Evolutionary conservation across 192 early-diverging fungal genomes (phyloP).

Genomic region (Mycoemilia scoparia): DNA sequence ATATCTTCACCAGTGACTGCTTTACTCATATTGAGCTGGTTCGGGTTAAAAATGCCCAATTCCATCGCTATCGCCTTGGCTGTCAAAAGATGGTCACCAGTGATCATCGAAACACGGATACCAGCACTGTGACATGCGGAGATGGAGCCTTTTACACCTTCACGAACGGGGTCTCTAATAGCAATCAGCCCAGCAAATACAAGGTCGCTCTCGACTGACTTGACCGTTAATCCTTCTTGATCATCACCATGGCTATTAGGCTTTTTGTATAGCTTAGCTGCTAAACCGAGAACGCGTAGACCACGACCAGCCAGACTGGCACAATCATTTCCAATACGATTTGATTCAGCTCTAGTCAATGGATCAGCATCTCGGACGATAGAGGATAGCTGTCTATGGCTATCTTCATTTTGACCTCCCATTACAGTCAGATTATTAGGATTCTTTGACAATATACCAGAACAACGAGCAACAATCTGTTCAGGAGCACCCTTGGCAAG

Average conservation of each 20-base stretch:
- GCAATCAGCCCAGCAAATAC: slow-evolving; percentile 82
- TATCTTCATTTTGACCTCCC: too few species aligned
- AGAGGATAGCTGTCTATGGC: too few species aligned
- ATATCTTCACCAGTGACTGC: slow-evolving; percentile 79
- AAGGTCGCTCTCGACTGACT: slow-evolving; percentile 41
- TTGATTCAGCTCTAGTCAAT: slow-evolving; percentile 11
- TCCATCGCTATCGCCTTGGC: slow-evolving; percentile 82
- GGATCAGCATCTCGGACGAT: slow-evolving; percentile 12
- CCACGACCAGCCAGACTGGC: slow-evolving; percentile 67
- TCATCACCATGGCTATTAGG: slow-evolving; percentile 25
- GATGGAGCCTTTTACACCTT: slow-evolving; percentile 66
- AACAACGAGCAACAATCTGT: slow-evolving; percentile 54
- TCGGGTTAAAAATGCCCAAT: slow-evolving; percentile 65
- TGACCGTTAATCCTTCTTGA: slow-evolving; percentile 27
- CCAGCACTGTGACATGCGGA: slow-evolving; percentile 75
- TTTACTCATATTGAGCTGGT: slow-evolving; percentile 33
- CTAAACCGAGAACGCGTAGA: slow-evolving; percentile 77
- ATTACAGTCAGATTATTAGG: too few species aligned
- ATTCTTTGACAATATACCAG: slow-evolving; percentile 3
- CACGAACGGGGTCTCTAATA: slow-evolving; percentile 79
- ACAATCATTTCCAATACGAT: slow-evolving; percentile 11
- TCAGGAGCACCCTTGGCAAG: slow-evolving; percentile 89
- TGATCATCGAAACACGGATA: slow-evolving; percentile 94
- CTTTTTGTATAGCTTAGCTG: slow-evolving; percentile 42
- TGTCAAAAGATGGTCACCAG: slow-evolving; percentile 88